Base-by-base conservation (phyloP, 257 asterid genomes). In the Nicotiana tabacum region DNA sequence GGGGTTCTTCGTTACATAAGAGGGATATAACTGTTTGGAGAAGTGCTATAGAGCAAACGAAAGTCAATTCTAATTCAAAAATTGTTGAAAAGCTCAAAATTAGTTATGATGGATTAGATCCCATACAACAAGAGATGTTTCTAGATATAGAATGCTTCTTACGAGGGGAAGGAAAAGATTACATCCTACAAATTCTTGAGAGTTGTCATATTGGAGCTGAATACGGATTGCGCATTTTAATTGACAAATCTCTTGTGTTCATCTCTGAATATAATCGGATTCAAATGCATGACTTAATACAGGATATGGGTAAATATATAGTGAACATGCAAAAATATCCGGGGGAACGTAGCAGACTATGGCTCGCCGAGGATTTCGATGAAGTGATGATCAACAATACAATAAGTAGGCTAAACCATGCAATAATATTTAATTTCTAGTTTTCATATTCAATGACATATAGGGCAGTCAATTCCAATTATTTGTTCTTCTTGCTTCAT, bases 251-350 rank as follows among this genome's bases (percentile, higher is more conserved):
- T 68, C 77, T 67, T 33, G 56, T 68, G 12, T 68, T 68, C 77
- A 37, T 68, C 2, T 18, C 56, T 16, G n/a, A 68, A 68, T 18
- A 68, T 17, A 30, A 35, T 68, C 37, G 30, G 9, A 68, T 68
- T 68, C 32, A 68, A 68, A 68, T 68, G 77, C 56, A 68, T 37
- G 77, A 68, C 18, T 68, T 68, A 48, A 68, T 68, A 17, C 77
- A 35, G 37, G 77, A 68, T 37, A 68, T 35, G 56, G 56, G 77
- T 35, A 37, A 13, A 68, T 68, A 68, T 68, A 55, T 35, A 16
- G 77, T 68, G 17, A 68, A 35, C 43, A 37, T 18, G 56, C 77
- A 68, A 37, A 68, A 68, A 17, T 32, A 68, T 4, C 43, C 17
- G 0, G 77, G 77, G 37, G 56, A 35, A 35, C 77, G 43, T 21